Base-by-base conservation (phyloP, 192 early-diverging fungal species). In the Coemansia sp. region DNA sequence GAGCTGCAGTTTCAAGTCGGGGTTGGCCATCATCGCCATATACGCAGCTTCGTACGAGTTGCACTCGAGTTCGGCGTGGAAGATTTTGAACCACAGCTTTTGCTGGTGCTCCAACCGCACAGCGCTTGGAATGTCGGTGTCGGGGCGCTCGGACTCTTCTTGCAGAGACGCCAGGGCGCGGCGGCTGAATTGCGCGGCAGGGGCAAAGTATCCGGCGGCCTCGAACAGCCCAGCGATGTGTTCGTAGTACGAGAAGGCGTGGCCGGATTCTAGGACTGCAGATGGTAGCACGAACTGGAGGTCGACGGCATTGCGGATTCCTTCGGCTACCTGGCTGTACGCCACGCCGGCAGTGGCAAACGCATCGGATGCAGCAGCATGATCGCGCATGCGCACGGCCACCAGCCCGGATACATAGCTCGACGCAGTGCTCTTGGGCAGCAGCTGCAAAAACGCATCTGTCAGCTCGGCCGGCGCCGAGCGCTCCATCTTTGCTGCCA, bases 21-120 rank as follows among this genome's bases (percentile, higher is more conserved):
- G 70, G 31, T 71, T 76, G 38, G 69, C 67, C 66, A 81, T 72
- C 72, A 77, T 76, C 26, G 82, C 82, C 59, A 77, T 59, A 17
- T 81, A 81, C 2, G 82, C 82, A 8, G 66, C 37, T 25, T 83
- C 82, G 62, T 65, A 81, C 5, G 63, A 21, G 34, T 40, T 46
- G 65, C 62, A 55, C 57, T 76, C 73, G 2, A 81, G 64, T 25
- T 72, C 73, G 40, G 78, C 73, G 26, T 77, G 68, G 74, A 83
- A 83, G 17, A 83, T 67, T 56, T 59, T 56, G 65, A 83, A 74
- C 73, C 78, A 83, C 50, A 76, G 72, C 50, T 51, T 28, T 28
- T 58, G 64, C 26, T 54, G 60, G 44, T 46, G 54, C 42, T 72
- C 72, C 34, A 44, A 52, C 15, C 21, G 51, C 37, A 42, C 31